These are phyloP conservation scores for Globisporangium nodosum DNA, from an alignment of 352 stramenopile species.

Conservation along the genomic window DNA sequence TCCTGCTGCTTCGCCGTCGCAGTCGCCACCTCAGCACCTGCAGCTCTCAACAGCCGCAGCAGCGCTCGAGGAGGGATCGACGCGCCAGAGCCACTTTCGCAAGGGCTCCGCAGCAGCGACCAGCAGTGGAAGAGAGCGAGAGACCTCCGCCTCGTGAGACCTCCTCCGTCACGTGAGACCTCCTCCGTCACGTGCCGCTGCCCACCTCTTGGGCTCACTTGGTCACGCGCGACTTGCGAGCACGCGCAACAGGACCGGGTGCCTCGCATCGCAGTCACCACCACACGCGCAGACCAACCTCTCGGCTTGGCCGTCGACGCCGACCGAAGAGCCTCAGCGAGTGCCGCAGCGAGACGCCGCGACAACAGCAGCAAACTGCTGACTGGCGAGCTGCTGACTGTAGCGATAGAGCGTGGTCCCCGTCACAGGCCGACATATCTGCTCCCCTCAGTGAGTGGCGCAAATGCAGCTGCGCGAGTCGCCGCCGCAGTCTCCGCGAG, in stretches of 20 bases:
- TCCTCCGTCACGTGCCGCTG: too few species aligned
- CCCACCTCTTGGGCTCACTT: neutral
- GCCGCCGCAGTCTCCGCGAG: neutral
- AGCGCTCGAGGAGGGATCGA: too few species aligned
- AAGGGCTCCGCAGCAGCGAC: neutral
- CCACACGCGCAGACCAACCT: too few species aligned
- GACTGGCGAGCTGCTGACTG: too few species aligned
- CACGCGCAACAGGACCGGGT: too few species aligned
- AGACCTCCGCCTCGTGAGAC: neutral
- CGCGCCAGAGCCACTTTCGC: neutral
- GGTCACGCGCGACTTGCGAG: neutral
- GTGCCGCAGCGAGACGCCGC: too few species aligned
- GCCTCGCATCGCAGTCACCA: neutral
- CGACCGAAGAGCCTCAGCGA: too few species aligned
- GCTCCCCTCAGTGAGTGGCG: neutral
- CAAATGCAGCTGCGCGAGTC: neutral
- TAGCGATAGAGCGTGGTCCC: too few species aligned
- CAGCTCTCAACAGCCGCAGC: neutral
- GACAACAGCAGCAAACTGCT: too few species aligned
- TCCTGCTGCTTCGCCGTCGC: neutral
- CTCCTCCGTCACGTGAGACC: too few species aligned
- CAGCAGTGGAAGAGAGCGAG: neutral
- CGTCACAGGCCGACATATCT: too few species aligned
- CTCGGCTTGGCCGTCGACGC: too few species aligned
- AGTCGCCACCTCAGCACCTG: neutral